Evolutionary conservation across 306 rosid genomes (phyloP).

Genomic region (Sicyos baderoa): DNA sequence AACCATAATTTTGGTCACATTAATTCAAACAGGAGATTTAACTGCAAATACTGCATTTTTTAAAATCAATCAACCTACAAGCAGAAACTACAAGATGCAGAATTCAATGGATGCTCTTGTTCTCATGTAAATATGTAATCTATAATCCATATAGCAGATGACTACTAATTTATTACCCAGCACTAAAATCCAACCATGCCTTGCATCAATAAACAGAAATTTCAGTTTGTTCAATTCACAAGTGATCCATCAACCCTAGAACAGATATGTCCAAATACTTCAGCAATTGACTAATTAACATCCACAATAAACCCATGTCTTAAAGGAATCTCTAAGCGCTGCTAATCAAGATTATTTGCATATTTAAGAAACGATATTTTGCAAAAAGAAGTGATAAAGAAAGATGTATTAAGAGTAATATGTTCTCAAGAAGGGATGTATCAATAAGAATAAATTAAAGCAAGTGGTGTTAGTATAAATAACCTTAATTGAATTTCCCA

Average conservation of each 20-base stretch:
- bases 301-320: not conserved
- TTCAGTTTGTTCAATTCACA: not conserved
- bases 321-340: not conserved
- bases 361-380: not conserved
- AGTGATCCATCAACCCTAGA: not conserved
- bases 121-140: not conserved
- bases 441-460: not conserved
- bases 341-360: not conserved
- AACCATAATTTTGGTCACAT: not conserved
- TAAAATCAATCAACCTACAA: not conserved
- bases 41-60: not conserved
- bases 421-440: not conserved
- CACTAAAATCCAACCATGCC: not conserved
- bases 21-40: slow-evolving; percentile 10
- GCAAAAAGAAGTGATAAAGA: not conserved
- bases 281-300: not conserved
- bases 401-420: not conserved
- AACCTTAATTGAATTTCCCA: slow-evolving; percentile 86
- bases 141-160: not conserved
- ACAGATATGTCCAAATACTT: not conserved
- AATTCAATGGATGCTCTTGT: not conserved
- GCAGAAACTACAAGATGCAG: not conserved
- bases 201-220: not conserved
- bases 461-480: not conserved
- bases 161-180: not conserved